Conservation (phyloP, 1,284 basidiomycete species). For the Cystobasidium sp. region DNA sequence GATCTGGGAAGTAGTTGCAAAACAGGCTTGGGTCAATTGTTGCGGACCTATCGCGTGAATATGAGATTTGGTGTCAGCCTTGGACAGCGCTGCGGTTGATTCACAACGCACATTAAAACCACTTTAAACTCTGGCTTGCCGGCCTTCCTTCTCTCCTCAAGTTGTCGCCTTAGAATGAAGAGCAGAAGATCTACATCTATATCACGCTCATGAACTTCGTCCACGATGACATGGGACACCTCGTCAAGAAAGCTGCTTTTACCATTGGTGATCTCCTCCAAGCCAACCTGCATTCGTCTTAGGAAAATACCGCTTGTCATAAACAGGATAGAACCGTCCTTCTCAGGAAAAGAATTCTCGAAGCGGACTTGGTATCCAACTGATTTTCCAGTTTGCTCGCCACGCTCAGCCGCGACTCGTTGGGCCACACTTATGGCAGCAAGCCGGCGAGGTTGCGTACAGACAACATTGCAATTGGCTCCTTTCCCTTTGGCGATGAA, state of each 20-base stretch:
- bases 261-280: slow-evolving; percentile 83
- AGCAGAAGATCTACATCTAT: slow-evolving; percentile 75
- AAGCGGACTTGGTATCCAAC: slow-evolving; percentile 95
- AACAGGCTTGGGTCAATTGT: slow-evolving; percentile 88
- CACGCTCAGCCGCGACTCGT: slow-evolving; percentile 83
- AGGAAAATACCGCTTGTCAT: slow-evolving; percentile 91
- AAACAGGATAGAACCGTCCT: slow-evolving; percentile 85
- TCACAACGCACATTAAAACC: slow-evolving; percentile 57
- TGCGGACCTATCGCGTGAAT: slow-evolving; percentile 66
- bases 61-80: slow-evolving; percentile 62
- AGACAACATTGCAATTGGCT: slow-evolving; percentile 74
- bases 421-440: slow-evolving; percentile 87
- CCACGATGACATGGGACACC: slow-evolving; percentile 85
- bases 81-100: slow-evolving; percentile 71
- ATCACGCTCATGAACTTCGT: slow-evolving; percentile 87
- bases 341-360: slow-evolving; percentile 77
- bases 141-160: slow-evolving; percentile 72
- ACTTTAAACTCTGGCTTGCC: slow-evolving; percentile 75
- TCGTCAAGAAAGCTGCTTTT: slow-evolving; percentile 71
- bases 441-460: slow-evolving; percentile 88
- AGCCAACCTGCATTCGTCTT: slow-evolving; percentile 79
- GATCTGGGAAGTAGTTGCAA: slow-evolving; percentile 75
- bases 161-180: slow-evolving; percentile 83
- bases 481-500: slow-evolving; percentile 70
- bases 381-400: slow-evolving; percentile 71